Percentiles rank a stretch among this genome's conserved stretches.
Evolutionary conservation across 225 moss, liverwort and hornwort species (phyloP).

Genomic region (Bryum argenteum): DNA sequence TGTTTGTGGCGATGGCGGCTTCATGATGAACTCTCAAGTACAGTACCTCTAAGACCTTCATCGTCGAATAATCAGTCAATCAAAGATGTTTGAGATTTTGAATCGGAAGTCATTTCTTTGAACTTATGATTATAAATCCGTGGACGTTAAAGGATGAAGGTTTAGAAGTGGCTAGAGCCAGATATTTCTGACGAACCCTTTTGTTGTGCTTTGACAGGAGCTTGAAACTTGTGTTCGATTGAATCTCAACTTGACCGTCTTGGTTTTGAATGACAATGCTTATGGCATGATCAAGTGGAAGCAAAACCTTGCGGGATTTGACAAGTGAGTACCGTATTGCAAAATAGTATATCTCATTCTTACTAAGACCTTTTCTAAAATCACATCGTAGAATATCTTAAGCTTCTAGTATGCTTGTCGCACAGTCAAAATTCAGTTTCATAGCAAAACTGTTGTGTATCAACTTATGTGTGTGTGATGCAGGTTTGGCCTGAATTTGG

Average conservation of each 20-base stretch:
- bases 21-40: conserved; percentile 98
- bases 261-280: conserved; percentile 86
- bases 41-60: conserved; percentile 10
- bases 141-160: not conserved
- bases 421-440: too few species aligned
- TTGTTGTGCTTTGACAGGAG: conserved; percentile 52
- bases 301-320: conserved; percentile 68
- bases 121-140: too few species aligned
- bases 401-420: too few species aligned
- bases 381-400: too few species aligned
- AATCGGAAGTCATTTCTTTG: too few species aligned
- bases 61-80: too few species aligned
- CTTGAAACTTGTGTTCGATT: conserved; percentile 91
- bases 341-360: too few species aligned
- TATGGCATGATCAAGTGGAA: conserved; percentile 99
- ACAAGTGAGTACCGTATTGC: conserved; percentile 39
- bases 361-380: too few species aligned
- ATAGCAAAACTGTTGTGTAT: too few species aligned
- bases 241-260: conserved; percentile 73
- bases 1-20: conserved; percentile 98
- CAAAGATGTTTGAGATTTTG: too few species aligned
- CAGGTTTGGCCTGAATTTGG: conserved; percentile 86
- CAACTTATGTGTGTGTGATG: not conserved
- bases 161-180: not conserved
- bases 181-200: not conserved